Evolutionary conservation across 2,329 filamentous ascomycete species (phyloP).

Genomic region (Sporothrix brasiliensis): DNA sequence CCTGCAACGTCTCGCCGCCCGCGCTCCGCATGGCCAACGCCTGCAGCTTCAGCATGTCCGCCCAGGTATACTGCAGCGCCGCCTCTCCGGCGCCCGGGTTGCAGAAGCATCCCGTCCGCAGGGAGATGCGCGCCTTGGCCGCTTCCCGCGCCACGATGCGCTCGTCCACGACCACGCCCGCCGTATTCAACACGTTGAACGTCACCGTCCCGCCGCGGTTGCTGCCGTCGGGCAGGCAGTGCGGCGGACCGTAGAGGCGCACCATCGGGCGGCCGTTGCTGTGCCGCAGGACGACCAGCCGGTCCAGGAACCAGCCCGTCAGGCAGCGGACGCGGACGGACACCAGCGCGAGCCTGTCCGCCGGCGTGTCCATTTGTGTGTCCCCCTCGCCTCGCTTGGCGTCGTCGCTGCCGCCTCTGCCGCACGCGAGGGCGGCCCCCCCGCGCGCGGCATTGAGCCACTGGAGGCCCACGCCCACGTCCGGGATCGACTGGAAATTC

Average conservation of each 20-base stretch:
- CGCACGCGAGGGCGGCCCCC: too few species aligned
- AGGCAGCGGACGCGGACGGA: slow-evolving; percentile 44
- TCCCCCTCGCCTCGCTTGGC: not conserved
- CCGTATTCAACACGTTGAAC: slow-evolving; percentile 46
- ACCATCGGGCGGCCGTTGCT: slow-evolving; percentile 43
- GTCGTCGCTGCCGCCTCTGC: not conserved
- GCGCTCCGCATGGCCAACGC: slow-evolving; percentile 28
- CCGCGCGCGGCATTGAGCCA: slow-evolving; percentile 40
- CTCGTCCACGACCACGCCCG: slow-evolving; percentile 45
- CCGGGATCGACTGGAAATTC: slow-evolving; percentile 48
- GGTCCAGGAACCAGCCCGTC: slow-evolving; percentile 45
- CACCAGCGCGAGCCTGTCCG: slow-evolving; percentile 39
- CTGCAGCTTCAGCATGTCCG: slow-evolving; percentile 33
- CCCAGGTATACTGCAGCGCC: slow-evolving; percentile 41
- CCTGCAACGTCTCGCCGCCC: not conserved
- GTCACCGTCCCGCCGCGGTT: slow-evolving; percentile 45
- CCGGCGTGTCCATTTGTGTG: too few species aligned
- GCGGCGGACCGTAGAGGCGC: slow-evolving; percentile 44
- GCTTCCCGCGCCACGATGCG: slow-evolving; percentile 45
- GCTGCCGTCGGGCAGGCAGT: slow-evolving; percentile 31
- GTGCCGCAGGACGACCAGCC: slow-evolving; percentile 42
- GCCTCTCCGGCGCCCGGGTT: slow-evolving; percentile 48
- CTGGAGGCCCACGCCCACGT: slow-evolving; percentile 45
- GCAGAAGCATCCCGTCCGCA: slow-evolving; percentile 50
- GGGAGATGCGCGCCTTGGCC: slow-evolving; percentile 43